Percentiles rank a stretch among this genome's conserved stretches.
These are phyloP conservation scores for Blastobotrys serpentis DNA, from an alignment of 1,139 yeast species.

Conservation along the genomic window DNA sequence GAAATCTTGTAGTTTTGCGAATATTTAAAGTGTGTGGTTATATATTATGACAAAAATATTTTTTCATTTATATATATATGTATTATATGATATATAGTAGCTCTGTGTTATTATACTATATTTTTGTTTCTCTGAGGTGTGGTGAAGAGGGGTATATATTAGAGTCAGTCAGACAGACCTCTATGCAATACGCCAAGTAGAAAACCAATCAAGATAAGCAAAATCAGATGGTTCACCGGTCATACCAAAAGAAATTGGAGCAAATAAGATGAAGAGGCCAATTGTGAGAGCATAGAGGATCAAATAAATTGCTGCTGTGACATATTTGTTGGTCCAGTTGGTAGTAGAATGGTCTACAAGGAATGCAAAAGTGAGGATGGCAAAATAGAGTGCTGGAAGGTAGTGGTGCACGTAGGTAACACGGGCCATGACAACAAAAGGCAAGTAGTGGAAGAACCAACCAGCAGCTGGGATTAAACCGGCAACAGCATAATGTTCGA, in stretches of 20 bases:
- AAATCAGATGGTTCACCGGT: constrained; percentile 71
- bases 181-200: constrained; percentile 59
- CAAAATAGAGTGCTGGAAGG: constrained; percentile 94
- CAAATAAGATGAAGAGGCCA: constrained; percentile 68
- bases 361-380: constrained; percentile 78
- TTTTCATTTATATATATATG: not conserved
- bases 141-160: not conserved
- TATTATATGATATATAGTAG: not conserved
- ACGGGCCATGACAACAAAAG: constrained; percentile 93
- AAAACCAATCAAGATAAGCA: constrained; percentile 70
- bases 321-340: constrained; percentile 38
- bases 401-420: constrained; percentile 97
- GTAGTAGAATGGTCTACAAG: constrained; percentile 62
- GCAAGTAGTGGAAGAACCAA: constrained; percentile 90
- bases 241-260: constrained; percentile 88
- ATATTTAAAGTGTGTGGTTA: too few relatives aligned
- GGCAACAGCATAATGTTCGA: constrained; percentile 61
- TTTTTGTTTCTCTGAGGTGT: not conserved
- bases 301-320: constrained; percentile 35
- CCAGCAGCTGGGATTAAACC: constrained; percentile 90
- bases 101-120: not conserved
- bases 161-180: too few relatives aligned
- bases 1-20: not conserved
- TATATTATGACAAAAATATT: not conserved
- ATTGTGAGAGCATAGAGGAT: constrained; percentile 55